phyloP scores from a whole-genome alignment of 257 asterid species.

The Leptodermis oblonga region DNA sequence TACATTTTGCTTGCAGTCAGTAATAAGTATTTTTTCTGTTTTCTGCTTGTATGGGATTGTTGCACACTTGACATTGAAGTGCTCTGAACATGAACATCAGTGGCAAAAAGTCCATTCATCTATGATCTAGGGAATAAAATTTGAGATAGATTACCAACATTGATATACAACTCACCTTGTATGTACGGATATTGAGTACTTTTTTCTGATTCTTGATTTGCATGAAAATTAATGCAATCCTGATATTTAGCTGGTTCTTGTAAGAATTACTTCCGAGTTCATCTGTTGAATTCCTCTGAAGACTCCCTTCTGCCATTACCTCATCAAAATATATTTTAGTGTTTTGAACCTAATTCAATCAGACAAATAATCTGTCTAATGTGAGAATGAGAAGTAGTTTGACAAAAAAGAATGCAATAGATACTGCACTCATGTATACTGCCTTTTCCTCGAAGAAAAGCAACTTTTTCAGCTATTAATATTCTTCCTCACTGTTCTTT shows the following conservation, averaged over 20 bases:
- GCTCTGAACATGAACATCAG: neutral
- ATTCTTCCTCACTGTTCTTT: neutral
- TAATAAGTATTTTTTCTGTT: neutral
- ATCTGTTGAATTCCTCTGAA: neutral
- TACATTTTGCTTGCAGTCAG: neutral
- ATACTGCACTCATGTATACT: neutral
- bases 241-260: neutral
- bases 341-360: neutral
- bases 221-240: neutral
- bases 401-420: neutral
- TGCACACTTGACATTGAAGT: neutral
- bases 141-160: neutral
- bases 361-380: neutral
- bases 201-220: neutral
- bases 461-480: neutral
- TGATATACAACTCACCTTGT: too few relatives aligned
- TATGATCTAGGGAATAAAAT: neutral
- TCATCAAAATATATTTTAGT: neutral
- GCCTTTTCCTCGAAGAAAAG: neutral
- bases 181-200: neutral
- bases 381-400: neutral
- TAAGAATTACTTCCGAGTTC: neutral
- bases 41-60: constrained; percentile 1
- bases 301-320: neutral
- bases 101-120: neutral